Evolutionary conservation across 2,329 filamentous ascomycete species (phyloP).

Genomic region (Dryadomyces quercivorus): DNA sequence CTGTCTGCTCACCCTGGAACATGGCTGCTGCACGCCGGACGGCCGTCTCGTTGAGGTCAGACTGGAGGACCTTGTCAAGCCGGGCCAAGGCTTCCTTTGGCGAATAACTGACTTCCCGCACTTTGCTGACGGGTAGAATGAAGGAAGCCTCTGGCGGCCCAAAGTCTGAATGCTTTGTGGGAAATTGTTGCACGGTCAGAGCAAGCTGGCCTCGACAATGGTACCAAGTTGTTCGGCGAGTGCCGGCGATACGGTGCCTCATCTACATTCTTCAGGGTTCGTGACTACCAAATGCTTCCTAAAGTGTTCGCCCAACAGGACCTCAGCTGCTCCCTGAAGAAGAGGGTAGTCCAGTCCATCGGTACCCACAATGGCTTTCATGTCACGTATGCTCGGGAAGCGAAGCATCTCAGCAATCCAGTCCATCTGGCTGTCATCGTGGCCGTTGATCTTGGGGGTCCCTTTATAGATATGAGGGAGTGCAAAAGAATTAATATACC

Average conservation of each 20-base stretch:
- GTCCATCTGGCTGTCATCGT: too few species aligned
- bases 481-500: too few species aligned
- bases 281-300: too few species aligned
- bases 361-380: too few species aligned
- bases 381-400: too few species aligned
- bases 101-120: not conserved
- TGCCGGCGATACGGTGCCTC: constrained; percentile 41
- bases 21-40: not conserved
- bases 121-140: not conserved
- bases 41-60: not conserved
- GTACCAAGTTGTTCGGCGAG: constrained; percentile 27
- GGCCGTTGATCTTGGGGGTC: too few species aligned
- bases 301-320: too few species aligned
- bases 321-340: too few species aligned
- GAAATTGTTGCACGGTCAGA: constrained; percentile 23
- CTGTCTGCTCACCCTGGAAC: not conserved
- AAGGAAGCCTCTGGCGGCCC: constrained; percentile 30
- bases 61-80: not conserved
- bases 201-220: constrained; percentile 25
- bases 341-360: too few species aligned
- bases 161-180: constrained; percentile 35
- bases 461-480: too few species aligned
- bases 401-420: too few species aligned
- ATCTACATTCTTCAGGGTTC: constrained; percentile 34
- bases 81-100: not conserved